Evolutionary conservation across 2,329 filamentous ascomycete genomes (phyloP).

Genomic region (Epicoccum nigrum): DNA sequence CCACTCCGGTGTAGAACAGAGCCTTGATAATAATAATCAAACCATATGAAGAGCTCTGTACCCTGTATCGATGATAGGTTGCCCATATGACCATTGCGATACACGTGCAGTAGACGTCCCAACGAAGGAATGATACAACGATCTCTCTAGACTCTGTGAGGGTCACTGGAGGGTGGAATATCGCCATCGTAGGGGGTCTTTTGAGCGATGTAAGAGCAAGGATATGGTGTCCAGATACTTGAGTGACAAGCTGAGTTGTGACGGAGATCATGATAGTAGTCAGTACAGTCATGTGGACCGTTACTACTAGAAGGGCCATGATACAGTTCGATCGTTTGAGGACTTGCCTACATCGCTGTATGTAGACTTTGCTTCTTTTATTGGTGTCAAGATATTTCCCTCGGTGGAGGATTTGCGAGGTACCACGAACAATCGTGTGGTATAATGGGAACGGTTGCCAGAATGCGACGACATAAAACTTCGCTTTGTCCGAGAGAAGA

Average conservation of each 20-base stretch:
- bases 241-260: neutral
- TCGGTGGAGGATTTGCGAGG: neutral
- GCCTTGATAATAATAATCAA: neutral
- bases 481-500: neutral
- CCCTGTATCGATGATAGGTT: neutral
- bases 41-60: neutral
- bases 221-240: neutral
- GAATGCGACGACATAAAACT: neutral
- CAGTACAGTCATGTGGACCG: neutral
- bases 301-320: neutral
- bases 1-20: neutral
- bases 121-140: neutral
- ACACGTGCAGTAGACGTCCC: neutral
- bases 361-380: neutral
- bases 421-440: neutral
- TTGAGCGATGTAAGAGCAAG: neutral
- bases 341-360: neutral
- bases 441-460: neutral
- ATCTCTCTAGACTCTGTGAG: neutral
- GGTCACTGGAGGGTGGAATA: neutral
- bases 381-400: neutral
- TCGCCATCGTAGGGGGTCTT: neutral
- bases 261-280: neutral
- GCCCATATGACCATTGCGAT: neutral
- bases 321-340: neutral